These are phyloP conservation scores for Linderniella brevidens DNA, from an alignment of 257 asterid genomes.

Conservation along the genomic window DNA sequence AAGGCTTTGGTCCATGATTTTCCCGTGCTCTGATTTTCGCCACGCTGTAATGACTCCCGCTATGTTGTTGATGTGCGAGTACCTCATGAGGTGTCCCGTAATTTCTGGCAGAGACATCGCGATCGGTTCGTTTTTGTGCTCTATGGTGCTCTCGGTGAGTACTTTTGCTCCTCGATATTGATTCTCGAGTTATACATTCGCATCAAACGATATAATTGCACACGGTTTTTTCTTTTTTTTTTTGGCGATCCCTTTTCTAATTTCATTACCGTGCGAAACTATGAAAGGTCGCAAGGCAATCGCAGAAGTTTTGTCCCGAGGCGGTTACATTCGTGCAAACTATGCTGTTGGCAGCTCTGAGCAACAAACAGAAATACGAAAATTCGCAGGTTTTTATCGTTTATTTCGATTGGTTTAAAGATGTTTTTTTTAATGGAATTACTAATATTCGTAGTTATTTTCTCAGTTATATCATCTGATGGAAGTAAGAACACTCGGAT, in stretches of 20 bases:
- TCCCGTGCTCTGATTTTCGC: conserved; percentile 95
- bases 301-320: conserved; percentile 71
- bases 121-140: conserved; percentile 82
- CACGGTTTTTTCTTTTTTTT: neutral
- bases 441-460: conserved; percentile 2
- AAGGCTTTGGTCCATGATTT: conserved; percentile 86
- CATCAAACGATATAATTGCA: neutral
- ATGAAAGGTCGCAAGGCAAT: conserved; percentile 49
- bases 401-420: neutral
- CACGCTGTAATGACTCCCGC: conserved; percentile 90
- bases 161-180: neutral
- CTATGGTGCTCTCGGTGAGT: conserved; percentile 82
- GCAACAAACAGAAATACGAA: conserved; percentile 21
- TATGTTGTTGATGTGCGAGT: conserved; percentile 65
- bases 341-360: conserved; percentile 55
- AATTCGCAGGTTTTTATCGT: conserved; percentile 47
- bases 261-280: conserved; percentile 7
- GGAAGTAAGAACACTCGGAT: conserved; percentile 53
- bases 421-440: too few species aligned
- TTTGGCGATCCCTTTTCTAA: conserved; percentile 2
- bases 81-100: conserved; percentile 68
- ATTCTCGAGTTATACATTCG: too few species aligned
- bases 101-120: conserved; percentile 58
- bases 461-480: conserved; percentile 60
- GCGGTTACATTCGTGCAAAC: conserved; percentile 58